Evolutionary conservation across 108 stramenopile species (phyloP).

Genomic region (Epipyxis sp.): DNA sequence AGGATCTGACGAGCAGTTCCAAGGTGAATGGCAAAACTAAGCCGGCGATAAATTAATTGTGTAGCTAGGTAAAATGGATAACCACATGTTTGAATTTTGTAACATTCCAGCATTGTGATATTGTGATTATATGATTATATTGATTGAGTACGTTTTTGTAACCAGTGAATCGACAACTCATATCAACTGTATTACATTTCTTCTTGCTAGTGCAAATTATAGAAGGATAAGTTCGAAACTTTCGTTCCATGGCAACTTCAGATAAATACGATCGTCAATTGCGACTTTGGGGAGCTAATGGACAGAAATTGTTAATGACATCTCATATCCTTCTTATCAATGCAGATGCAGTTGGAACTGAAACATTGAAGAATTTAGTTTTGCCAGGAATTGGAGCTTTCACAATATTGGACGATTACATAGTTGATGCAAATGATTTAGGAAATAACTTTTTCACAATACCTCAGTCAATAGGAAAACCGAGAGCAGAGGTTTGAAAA

Average conservation of each 20-base stretch:
- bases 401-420: conserved; percentile 75
- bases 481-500: conserved; percentile 45
- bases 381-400: conserved; percentile 92
- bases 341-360: conserved; percentile 85
- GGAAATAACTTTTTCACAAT: conserved; percentile 46
- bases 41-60: too few species aligned
- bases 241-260: conserved; percentile 66
- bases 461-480: conserved; percentile 41
- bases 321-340: conserved; percentile 47
- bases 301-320: conserved; percentile 64
- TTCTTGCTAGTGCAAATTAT: too few species aligned
- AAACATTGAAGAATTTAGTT: conserved; percentile 96
- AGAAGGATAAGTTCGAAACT: background rate
- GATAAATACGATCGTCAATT: conserved; percentile 99
- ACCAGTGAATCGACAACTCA: too few species aligned
- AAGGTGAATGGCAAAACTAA: too few species aligned
- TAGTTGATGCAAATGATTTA: conserved; percentile 40
- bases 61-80: too few species aligned
- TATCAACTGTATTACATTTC: too few species aligned
- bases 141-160: too few species aligned
- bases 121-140: too few species aligned
- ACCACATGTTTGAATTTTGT: too few species aligned
- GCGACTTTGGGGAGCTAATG: conserved; percentile 93
- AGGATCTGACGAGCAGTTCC: too few species aligned
- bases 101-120: too few species aligned